A percentile compares a stretch with the other conserved stretches of the same genome.
These are phyloP conservation scores for Suhomyces tanzawaensis DNA, from an alignment of 805 yeast genomes.

Conservation along the genomic window DNA sequence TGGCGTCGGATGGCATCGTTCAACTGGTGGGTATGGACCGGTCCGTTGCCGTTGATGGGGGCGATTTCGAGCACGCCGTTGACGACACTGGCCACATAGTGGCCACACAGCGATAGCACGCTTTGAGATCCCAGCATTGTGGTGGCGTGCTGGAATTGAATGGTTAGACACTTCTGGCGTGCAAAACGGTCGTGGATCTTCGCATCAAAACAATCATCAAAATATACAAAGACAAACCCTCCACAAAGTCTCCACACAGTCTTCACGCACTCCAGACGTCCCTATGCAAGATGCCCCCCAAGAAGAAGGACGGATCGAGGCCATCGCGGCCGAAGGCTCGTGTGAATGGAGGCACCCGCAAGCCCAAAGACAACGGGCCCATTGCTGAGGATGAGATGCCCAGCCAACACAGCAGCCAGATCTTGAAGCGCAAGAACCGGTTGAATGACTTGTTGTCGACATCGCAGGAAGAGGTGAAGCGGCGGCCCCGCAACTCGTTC, in stretches of 20 bases:
- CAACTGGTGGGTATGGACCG: background rate
- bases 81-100: slow-evolving; percentile 16
- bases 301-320: slow-evolving; percentile 1
- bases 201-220: slow-evolving; percentile 4
- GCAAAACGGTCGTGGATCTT: background rate
- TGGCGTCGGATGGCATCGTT: slow-evolving; percentile 1
- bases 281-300: slow-evolving; percentile 4
- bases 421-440: slow-evolving; percentile 19
- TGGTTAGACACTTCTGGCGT: too few relatives aligned
- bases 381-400: background rate
- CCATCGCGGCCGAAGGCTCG: background rate
- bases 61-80: slow-evolving; percentile 7
- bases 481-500: slow-evolving; percentile 6
- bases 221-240: background rate
- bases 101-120: slow-evolving; percentile 19
- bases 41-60: background rate
- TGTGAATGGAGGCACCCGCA: background rate
- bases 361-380: background rate
- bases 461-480: background rate
- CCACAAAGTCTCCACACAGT: too few relatives aligned
- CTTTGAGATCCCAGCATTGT: background rate
- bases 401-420: slow-evolving; percentile 7
- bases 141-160: too few relatives aligned
- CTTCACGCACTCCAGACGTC: too few relatives aligned
- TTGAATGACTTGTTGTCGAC: slow-evolving; percentile 16